Base-by-base conservation (phyloP, 306 rosid genomes). In the Castanea crenata region DNA sequence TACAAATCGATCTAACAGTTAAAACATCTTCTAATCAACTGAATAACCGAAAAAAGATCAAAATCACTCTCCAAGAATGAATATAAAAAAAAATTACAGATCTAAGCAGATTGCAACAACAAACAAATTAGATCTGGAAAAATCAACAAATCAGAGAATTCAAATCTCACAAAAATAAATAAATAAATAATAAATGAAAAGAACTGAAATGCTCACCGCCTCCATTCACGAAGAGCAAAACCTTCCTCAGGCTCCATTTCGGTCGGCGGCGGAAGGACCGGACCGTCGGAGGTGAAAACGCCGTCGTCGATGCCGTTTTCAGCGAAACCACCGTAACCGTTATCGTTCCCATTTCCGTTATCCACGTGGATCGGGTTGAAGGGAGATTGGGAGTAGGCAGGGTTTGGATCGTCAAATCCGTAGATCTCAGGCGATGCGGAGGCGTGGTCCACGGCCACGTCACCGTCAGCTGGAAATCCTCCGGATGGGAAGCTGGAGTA, bases 211-310 rank as follows among this genome's bases (percentile, higher is more conserved):
- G 56, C 99, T 91, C 75, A 96, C 99, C 97, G 90, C 83, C 99
- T 89, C 99, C 99, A 96, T 83, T 96, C 98, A 10, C 99, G 98
- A 78, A 96, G 92, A 67, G 92, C 97, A 46, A 77, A 77, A 3
- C 99, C 99, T 89, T 96, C 99, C 76, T 96, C 99, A 13, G 87
- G 79, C 80, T 81, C 96, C 97, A 96, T 87, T 73, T 93, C 97
- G 57, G 52, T 35, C 3, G 98, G 99, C 11, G 92, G 93, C 19
- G 97, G 98, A 71, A 96, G 96, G 76, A 89, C 89, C 4, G 98
- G 98, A 34, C 97, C 98, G 67, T 93, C 98, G 2, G 98, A 88
- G 12, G 74, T 84, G 73, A 96, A 96, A 68, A 86, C 91, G 23
- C 84, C 89, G 15, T 91, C 96, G 8, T 74, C 88, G 41, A 57